Evolutionary conservation across 805 yeast species (phyloP).

Genomic region (Saccharomycodes ludwigii): DNA sequence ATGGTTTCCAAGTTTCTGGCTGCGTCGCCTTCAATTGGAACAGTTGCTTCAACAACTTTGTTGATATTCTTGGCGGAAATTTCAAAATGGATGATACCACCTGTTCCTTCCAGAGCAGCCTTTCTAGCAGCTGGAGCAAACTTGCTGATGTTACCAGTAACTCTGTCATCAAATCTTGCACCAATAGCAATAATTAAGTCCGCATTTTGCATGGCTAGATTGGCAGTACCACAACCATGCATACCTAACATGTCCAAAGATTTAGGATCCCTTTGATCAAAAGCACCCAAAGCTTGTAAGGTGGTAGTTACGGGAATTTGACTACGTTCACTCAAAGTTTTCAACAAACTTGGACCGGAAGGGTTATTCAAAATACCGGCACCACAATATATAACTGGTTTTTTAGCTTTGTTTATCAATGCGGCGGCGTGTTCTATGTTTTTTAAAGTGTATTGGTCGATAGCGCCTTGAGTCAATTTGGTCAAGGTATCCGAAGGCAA

Average conservation of each 20-base stretch:
- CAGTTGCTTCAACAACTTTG: conserved; percentile 93
- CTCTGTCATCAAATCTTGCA: conserved; percentile 98
- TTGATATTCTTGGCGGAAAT: conserved; percentile 94
- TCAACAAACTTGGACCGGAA: conserved; percentile 68
- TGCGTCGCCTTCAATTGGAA: conserved; percentile 95
- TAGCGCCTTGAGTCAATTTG: conserved; percentile 55
- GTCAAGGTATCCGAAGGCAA: conserved; percentile 60
- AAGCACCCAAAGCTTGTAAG: conserved; percentile 86
- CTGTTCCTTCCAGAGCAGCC: conserved; percentile 80
- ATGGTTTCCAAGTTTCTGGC: conserved; percentile 61
- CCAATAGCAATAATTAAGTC: conserved; percentile 91
- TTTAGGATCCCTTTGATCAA: conserved; percentile 82
- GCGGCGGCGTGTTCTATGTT: conserved; percentile 68
- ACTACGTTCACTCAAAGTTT: conserved; percentile 82
- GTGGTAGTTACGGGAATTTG: conserved; percentile 94
- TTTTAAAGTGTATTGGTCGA: conserved; percentile 61
- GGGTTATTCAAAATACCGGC: conserved; percentile 73
- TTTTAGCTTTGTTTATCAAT: conserved; percentile 70
- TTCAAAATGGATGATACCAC: conserved; percentile 96
- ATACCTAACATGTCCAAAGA: conserved; percentile 94
- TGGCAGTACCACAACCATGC: conserved; percentile 97
- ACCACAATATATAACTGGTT: conserved; percentile 85
- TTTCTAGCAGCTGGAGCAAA: conserved; percentile 90
- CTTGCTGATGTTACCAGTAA: conserved; percentile 71
- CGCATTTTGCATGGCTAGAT: conserved; percentile 85